phyloP scores from a whole-genome alignment of 441 rosid genomes.

The Dalechampia spathulata region DNA sequence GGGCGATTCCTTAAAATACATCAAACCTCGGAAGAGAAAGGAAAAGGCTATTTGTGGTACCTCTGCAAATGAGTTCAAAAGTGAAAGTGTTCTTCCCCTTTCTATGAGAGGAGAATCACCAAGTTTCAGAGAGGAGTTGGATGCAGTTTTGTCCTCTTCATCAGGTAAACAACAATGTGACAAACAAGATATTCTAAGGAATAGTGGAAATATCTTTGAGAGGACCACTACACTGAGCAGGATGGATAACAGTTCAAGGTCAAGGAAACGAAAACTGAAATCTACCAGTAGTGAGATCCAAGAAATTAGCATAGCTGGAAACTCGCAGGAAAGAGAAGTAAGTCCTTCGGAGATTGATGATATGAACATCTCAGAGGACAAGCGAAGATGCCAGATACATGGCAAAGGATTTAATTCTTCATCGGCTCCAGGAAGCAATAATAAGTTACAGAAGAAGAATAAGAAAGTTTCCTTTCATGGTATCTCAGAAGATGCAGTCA shows the following conservation, averaged over 20 bases:
- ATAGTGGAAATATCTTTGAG: slow-evolving; percentile 16
- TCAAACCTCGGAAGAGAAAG: slow-evolving; percentile 6
- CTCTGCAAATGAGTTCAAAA: slow-evolving; percentile 12
- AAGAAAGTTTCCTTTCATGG: slow-evolving; percentile 22
- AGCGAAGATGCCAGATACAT: slow-evolving; percentile 19
- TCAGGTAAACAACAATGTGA: slow-evolving; percentile 6
- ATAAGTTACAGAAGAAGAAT: slow-evolving; percentile 17
- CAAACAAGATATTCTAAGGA: slow-evolving; percentile 11
- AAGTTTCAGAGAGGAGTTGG: slow-evolving; percentile 11
- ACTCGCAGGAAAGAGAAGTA: slow-evolving; percentile 12
- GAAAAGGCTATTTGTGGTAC: slow-evolving; percentile 13
- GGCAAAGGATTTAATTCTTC: slow-evolving; percentile 21
- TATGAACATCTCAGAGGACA: slow-evolving; percentile 6
- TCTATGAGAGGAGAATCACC: slow-evolving; percentile 15
- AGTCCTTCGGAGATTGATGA: slow-evolving; percentile 7
- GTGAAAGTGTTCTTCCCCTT: slow-evolving; percentile 13
- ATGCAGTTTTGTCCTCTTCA: slow-evolving; percentile 12
- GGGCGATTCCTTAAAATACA: slow-evolving; percentile 8
- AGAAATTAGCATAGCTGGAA: slow-evolving; percentile 12
- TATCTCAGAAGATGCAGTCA: slow-evolving; percentile 23
- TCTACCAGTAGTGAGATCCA: slow-evolving; percentile 7
- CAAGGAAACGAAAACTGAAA: slow-evolving; percentile 24
- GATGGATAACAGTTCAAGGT: slow-evolving; percentile 15
- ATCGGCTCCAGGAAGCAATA: slow-evolving; percentile 16
- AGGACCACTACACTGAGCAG: slow-evolving; percentile 8